Base-by-base conservation (phyloP, 768 basidiomycete genomes). In the Zangia roseola region DNA sequence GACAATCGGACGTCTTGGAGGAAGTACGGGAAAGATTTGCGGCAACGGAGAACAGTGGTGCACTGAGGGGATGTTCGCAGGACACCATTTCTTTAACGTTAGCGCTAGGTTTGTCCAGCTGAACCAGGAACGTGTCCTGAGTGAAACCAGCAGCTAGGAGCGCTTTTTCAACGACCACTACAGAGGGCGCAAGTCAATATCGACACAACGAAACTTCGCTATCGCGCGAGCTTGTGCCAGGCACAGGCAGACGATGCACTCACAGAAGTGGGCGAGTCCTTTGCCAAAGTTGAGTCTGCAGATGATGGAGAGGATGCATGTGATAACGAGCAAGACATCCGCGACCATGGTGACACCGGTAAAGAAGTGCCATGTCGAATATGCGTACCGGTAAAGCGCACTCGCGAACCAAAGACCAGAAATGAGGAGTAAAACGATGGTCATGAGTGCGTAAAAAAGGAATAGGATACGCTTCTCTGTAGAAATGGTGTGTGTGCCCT, bases 271-370 rank as follows among this genome's bases (percentile, higher is more conserved):
- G 5, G 72, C 71, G 10, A 82, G 69, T 2, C 80, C 81, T 56
- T 73, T 77, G 10, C 77, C 80, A 56, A 81, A 83, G 54, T 81
- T 74, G 24, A 74, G 48, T 43, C 79, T 70, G 60, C 80, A 82
- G n/a, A 76, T 39, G 37, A 80, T 38, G 7, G 74, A 78, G 10
- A 81, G 52, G 25, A 68, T 49, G n/a, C 71, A 65, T 5, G 77
- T 75, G 7, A 64, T 52, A 8, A 78, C 57, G 26, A 74, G 61
- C 14, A 80, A 60, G 21, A 73, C 41, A 51, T 74, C 77, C 0
- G 77, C 61, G 5, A 73, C 34, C 9, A 61, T 59, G 10, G 74
- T 71, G 26, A 81, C 64, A 6, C 73, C 74, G 5, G 76, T 72
- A 46, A 81, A 80, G 57, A 79, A 79, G 6, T 70, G 62, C 67